Evolutionary conservation across 768 basidiomycete genomes (phyloP).

Genomic region (Coprinellus micaceus): DNA sequence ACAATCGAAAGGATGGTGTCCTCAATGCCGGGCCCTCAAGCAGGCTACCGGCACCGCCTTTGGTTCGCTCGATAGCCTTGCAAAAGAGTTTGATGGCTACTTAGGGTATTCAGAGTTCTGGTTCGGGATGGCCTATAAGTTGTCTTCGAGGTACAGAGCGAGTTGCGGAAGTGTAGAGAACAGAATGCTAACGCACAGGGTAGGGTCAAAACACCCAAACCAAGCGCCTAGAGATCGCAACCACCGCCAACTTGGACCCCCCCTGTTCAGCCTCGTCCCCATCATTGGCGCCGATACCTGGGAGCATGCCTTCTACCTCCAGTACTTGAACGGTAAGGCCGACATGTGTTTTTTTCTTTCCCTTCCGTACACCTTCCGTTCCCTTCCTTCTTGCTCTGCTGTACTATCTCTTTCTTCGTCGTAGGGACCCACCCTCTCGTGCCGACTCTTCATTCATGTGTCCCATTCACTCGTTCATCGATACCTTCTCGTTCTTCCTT

Average conservation of each 20-base stretch:
- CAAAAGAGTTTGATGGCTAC: conserved; percentile 84
- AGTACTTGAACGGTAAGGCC: conserved; percentile 85
- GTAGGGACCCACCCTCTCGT: too few species aligned
- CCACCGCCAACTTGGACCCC: conserved; percentile 81
- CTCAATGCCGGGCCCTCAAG: conserved; percentile 64
- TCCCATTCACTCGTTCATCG: neutral
- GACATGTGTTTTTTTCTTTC: neutral
- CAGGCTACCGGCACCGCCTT: conserved; percentile 57
- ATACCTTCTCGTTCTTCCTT: conserved; percentile 32
- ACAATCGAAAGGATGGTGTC: conserved; percentile 57
- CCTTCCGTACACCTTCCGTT: too few species aligned
- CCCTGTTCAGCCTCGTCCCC: conserved; percentile 48
- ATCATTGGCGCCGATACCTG: conserved; percentile 93
- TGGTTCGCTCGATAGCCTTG: conserved; percentile 67
- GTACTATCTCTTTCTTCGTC: too few species aligned
- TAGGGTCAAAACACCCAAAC: conserved; percentile 65
- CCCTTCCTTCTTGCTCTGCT: too few species aligned
- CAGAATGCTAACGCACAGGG: too few species aligned
- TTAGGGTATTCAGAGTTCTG: conserved; percentile 85
- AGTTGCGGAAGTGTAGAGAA: too few species aligned
- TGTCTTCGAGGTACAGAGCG: too few species aligned
- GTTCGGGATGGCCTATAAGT: conserved; percentile 99
- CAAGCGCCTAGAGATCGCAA: conserved; percentile 78
- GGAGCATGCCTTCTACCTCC: conserved; percentile 87
- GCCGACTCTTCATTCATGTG: neutral